Conservation (phyloP, 305 asterid genomes). For the Solanum hybrid region DNA sequence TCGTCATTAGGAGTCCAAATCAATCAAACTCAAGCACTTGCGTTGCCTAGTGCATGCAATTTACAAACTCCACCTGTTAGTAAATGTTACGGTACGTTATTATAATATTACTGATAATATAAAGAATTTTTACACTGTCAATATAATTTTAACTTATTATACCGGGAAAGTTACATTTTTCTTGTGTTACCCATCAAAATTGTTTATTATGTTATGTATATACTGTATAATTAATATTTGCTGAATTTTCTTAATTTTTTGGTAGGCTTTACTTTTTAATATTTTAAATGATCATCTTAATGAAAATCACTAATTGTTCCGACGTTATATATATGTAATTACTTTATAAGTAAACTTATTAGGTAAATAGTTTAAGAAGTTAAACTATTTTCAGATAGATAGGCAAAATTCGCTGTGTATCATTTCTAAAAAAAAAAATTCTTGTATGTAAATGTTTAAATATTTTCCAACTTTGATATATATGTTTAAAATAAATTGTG, state of each 20-base stretch:
- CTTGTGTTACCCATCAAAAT: neutral
- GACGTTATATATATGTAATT: neutral
- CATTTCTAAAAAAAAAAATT: neutral
- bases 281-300: too few relatives aligned
- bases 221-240: neutral
- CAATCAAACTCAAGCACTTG: conserved; percentile 55
- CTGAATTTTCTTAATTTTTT: neutral
- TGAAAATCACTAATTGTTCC: neutral
- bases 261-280: neutral
- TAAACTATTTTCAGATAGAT: neutral
- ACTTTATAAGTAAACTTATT: neutral
- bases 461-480: neutral
- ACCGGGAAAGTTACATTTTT: neutral
- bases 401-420: neutral
- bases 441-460: neutral
- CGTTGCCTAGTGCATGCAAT: conserved; percentile 42
- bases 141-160: neutral
- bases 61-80: conserved; percentile 37
- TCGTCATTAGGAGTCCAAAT: conserved; percentile 42
- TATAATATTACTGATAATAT: neutral
- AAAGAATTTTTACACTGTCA: neutral
- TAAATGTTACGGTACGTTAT: conserved; percentile 32
- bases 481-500: neutral
- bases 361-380: neutral
- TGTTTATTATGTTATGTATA: neutral